phyloP scores from a whole-genome alignment of 2,329 filamentous ascomycete genomes.

The Pseudogymnoascus sp. region DNA sequence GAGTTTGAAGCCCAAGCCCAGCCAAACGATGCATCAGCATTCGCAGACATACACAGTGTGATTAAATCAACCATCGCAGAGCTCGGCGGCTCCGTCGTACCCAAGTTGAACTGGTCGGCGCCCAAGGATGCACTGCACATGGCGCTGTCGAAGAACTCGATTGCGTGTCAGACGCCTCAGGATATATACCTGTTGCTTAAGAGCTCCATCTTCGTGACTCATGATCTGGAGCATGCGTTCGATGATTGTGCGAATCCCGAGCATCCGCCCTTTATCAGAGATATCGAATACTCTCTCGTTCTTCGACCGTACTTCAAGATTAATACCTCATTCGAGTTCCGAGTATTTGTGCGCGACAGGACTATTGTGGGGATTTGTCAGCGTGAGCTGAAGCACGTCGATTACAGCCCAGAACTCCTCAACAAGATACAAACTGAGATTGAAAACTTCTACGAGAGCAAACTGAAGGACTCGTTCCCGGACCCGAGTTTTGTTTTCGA shows the following conservation, averaged over 20 bases:
- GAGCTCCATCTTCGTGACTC: slow-evolving; percentile 86
- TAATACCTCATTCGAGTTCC: slow-evolving; percentile 87
- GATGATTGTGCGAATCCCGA: slow-evolving; percentile 53
- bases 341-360: slow-evolving; percentile 84
- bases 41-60: slow-evolving; percentile 64
- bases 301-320: slow-evolving; percentile 81
- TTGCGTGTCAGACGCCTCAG: slow-evolving; percentile 80
- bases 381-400: slow-evolving; percentile 82
- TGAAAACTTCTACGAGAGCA: slow-evolving; percentile 65
- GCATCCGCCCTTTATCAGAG: slow-evolving; percentile 20
- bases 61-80: slow-evolving; percentile 72
- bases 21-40: slow-evolving; percentile 24
- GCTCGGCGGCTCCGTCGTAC: slow-evolving; percentile 76
- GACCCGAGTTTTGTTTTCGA: slow-evolving; percentile 84
- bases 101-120: slow-evolving; percentile 95
- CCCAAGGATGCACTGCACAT: slow-evolving; percentile 97
- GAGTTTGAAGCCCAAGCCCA: slow-evolving; percentile 11
- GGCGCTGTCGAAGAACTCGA: slow-evolving; percentile 70
- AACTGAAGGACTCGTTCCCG: slow-evolving; percentile 67
- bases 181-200: slow-evolving; percentile 93
- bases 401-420: slow-evolving; percentile 61
- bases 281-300: slow-evolving; percentile 50
- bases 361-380: slow-evolving; percentile 77
- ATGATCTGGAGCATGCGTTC: slow-evolving; percentile 90
- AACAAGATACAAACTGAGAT: slow-evolving; percentile 60